Evolutionary conservation across 208 protist species (phyloP).

Genomic region (Acanthamoeba healyi): DNA sequence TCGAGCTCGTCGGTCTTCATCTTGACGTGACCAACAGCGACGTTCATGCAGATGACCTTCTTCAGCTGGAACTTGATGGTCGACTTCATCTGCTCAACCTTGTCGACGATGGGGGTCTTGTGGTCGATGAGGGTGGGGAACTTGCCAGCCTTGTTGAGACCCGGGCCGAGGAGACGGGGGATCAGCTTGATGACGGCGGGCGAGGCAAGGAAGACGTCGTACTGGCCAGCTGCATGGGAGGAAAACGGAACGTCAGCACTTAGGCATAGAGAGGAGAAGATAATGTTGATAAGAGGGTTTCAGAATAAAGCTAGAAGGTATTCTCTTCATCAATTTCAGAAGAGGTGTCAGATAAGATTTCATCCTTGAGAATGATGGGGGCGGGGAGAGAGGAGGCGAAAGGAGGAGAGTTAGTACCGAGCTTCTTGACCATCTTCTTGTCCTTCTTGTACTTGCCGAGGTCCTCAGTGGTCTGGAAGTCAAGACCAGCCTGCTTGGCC

Average conservation of each 20-base stretch:
- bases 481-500: conserved; percentile 92
- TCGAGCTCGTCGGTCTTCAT: conserved; percentile 96
- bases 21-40: conserved; percentile 97
- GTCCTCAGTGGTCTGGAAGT: conserved; percentile 96
- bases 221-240: conserved; percentile 93
- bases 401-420: conserved; percentile 81
- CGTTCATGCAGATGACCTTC: conserved; percentile 98
- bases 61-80: conserved; percentile 99
- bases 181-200: conserved; percentile 98
- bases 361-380: conserved; percentile 4
- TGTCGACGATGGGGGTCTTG: conserved; percentile 95
- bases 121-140: conserved; percentile 97
- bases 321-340: conserved; percentile 42
- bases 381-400: neutral
- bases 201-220: conserved; percentile 98
- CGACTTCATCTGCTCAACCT: conserved; percentile 96
- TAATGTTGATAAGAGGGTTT: neutral
- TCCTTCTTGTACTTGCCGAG: conserved; percentile 99
- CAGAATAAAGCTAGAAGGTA: neutral
- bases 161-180: conserved; percentile 96
- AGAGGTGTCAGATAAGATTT: conserved; percentile 65
- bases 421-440: conserved; percentile 99
- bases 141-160: conserved; percentile 99
- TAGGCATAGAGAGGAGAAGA: neutral
- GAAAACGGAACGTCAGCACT: neutral